Percentiles rank a stretch among this genome's conserved stretches.
These are phyloP conservation scores for Fraxinus dipetala DNA, from an alignment of 305 asterid genomes.

Conservation along the genomic window DNA sequence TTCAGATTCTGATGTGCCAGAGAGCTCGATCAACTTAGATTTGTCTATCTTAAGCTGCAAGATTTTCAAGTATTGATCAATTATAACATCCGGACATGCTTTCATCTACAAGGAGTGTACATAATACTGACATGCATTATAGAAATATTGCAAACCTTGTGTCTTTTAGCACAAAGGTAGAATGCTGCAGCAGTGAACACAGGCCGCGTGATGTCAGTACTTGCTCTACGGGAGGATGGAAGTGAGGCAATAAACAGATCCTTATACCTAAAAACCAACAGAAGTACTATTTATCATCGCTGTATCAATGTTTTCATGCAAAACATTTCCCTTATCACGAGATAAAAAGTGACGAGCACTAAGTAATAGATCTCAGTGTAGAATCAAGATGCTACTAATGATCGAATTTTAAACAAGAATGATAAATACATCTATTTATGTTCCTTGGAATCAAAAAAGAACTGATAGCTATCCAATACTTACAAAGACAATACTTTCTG, in stretches of 20 bases:
- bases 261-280: conserved; percentile 52
- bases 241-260: conserved; percentile 78
- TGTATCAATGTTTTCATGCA: not conserved
- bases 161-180: conserved; percentile 72
- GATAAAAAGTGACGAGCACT: not conserved
- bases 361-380: not conserved
- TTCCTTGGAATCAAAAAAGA: not conserved
- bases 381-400: not conserved
- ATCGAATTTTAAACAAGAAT: not conserved
- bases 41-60: conserved; percentile 84
- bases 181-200: conserved; percentile 81
- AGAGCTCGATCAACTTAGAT: conserved; percentile 69
- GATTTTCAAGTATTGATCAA: conserved; percentile 16
- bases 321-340: not conserved
- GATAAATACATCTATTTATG: not conserved
- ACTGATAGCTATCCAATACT: conserved; percentile 24
- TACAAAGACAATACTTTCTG: conserved; percentile 66
- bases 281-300: not conserved
- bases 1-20: conserved; percentile 88
- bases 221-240: conserved; percentile 68
- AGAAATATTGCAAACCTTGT: conserved; percentile 51
- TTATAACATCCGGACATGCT: not conserved
- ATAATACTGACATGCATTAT: conserved; percentile 1
- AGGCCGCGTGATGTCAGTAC: conserved; percentile 79
- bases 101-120: not conserved